Evolutionary conservation across 2,329 filamentous ascomycete species (phyloP).

Genomic region (Aureobasidium subglaciale): DNA sequence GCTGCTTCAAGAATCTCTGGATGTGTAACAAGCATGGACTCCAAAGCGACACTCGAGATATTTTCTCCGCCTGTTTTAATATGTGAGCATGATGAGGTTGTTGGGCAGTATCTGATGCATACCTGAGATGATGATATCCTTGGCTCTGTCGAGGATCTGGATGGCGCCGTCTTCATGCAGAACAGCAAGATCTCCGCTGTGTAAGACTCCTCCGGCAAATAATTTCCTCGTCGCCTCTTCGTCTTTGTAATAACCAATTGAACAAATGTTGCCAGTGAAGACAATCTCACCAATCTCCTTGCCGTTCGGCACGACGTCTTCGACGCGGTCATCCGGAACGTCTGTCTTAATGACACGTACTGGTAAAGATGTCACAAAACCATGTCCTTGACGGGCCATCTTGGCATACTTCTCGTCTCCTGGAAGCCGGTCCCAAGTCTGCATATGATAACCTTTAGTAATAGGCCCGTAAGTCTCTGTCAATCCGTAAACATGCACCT

Average conservation of each 20-base stretch:
- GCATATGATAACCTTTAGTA: constrained; percentile 85
- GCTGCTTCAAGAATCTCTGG: constrained; percentile 85
- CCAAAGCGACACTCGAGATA: constrained; percentile 87
- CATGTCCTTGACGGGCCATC: constrained; percentile 93
- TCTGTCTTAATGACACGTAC: constrained; percentile 76
- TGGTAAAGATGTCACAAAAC: constrained; percentile 75
- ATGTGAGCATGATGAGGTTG: background rate
- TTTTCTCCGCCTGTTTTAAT: constrained; percentile 72
- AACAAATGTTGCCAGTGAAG: constrained; percentile 85
- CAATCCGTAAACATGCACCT: constrained; percentile 82
- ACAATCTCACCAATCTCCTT: constrained; percentile 78
- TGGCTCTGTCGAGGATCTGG: constrained; percentile 87
- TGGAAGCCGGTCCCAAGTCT: constrained; percentile 71
- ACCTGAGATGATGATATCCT: constrained; percentile 98
- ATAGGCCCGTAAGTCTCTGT: constrained; percentile 92
- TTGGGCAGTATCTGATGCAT: constrained; percentile 26
- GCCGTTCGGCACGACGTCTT: constrained; percentile 63
- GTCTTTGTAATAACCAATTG: constrained; percentile 88
- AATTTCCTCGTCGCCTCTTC: constrained; percentile 75
- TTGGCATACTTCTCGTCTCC: constrained; percentile 70
- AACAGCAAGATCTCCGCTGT: constrained; percentile 88
- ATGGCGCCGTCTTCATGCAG: constrained; percentile 86
- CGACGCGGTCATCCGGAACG: constrained; percentile 53
- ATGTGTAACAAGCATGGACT: constrained; percentile 82
- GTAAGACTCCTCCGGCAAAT: constrained; percentile 77